phyloP scores from a whole-genome alignment of 306 rosid species.

The Casuarina cunninghamiana region DNA sequence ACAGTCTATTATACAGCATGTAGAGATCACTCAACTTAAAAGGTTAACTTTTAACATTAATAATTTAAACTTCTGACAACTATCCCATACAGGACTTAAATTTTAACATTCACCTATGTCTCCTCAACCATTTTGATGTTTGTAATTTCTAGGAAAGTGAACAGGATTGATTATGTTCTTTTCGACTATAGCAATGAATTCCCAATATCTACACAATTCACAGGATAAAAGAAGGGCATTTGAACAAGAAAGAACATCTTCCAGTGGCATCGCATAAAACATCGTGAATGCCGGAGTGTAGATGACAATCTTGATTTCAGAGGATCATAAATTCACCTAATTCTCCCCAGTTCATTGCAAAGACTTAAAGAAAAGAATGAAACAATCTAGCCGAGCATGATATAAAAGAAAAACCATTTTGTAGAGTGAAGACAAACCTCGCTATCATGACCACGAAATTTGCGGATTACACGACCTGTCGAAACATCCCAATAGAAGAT shows the following conservation, averaged over 20 bases:
- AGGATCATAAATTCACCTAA: background rate
- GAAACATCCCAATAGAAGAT: constrained; percentile 91
- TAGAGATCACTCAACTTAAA: too few species aligned
- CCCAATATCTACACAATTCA: background rate
- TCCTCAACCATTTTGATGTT: background rate
- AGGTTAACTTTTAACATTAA: too few species aligned
- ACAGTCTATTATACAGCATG: too few species aligned
- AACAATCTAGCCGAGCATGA: background rate
- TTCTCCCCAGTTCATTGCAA: too few species aligned
- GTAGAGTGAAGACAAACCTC: constrained; percentile 38
- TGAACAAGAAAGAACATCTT: background rate
- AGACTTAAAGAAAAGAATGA: background rate
- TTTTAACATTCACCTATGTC: too few species aligned
- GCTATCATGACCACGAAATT: constrained; percentile 88
- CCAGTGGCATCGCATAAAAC: background rate
- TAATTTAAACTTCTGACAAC: too few species aligned
- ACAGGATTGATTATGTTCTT: too few species aligned
- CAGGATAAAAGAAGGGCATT: background rate
- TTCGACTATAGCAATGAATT: background rate
- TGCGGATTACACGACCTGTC: constrained; percentile 76
- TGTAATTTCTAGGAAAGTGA: background rate
- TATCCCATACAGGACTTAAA: too few species aligned
- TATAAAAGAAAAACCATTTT: background rate
- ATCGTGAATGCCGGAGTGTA: background rate
- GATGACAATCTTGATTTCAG: background rate